Base-by-base conservation (phyloP, 2,329 filamentous ascomycete species). In the Taxawa tesnikishii region DNA sequence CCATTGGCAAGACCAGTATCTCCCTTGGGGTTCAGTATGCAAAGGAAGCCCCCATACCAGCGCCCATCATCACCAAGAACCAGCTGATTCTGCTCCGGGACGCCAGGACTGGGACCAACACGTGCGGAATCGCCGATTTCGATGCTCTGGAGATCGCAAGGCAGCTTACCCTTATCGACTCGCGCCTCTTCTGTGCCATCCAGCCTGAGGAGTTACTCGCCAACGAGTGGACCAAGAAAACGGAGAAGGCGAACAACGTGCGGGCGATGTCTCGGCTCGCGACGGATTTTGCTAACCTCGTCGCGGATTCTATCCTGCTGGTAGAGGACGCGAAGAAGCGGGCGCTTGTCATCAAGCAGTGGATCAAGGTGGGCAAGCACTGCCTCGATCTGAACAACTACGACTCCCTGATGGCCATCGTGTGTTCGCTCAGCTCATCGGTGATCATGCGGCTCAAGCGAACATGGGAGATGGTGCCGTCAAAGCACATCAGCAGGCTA, bases 351-450 rank as follows among this genome's bases (percentile, higher is more conserved):
- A 90, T 98, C 61, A 96, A 98, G 63, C 87, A 96, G 46, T 98
- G 90, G 90, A 83, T 94, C 53, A 98, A 96, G 65, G 77, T 96
- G 44, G 84, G 83, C 1, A 71, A 80, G 45, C 83, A 82, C 47
- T 93, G 84, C 43, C 65, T 92, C 4, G 83, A 90, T 48, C 69
- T 96, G 15, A 80, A 90, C 61, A 98, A 98, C 60, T 98, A 94
- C 47, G 88, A 98, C 50, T 83, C 84, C 0, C 63, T 98, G 8
- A 94, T 96, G 85, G 85, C 90, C 6, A 94, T 98, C 45, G 84
- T 94, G 48, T 94, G 87, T 63, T 87, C 83, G 7, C 61, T 98
- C 29, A 93, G 93, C 57, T 87, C 82, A 36, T 93, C 87, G 11
- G 88, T 85, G 46, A 88, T 98, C 44, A 75, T 76, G 33, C 82